A percentile compares a stretch with the other conserved stretches of the same genome.
These are phyloP conservation scores for Platanthera zijinensis DNA, from an alignment of 106 monocot genomes.

Conservation along the genomic window DNA sequence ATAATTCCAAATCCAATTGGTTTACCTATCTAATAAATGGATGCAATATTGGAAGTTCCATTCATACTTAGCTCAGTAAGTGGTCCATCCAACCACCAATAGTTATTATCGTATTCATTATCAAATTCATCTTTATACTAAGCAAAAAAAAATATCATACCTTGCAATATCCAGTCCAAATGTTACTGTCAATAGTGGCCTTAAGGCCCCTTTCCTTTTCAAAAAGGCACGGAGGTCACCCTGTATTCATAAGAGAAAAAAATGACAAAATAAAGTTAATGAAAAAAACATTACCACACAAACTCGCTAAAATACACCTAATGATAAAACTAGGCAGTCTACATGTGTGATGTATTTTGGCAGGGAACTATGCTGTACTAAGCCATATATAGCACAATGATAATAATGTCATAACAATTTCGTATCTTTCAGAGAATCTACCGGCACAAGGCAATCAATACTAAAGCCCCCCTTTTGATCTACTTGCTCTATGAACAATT, in stretches of 20 bases:
- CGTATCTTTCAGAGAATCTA: not conserved
- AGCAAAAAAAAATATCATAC: conserved; percentile 21
- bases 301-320: not conserved
- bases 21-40: not conserved
- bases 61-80: not conserved
- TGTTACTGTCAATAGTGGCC: conserved; percentile 50
- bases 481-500: not conserved
- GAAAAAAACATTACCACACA: not conserved
- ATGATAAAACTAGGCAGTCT: not conserved
- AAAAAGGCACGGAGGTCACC: conserved; percentile 72
- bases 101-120: too few relatives aligned
- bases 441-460: not conserved
- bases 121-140: not conserved
- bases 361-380: not conserved
- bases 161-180: conserved; percentile 97
- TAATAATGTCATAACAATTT: not conserved
- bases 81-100: not conserved
- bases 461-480: not conserved
- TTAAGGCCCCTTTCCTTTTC: conserved; percentile 61
- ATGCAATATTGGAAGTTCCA: conserved; percentile 1
- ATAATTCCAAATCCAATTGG: not conserved
- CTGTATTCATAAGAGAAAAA: conserved; percentile 18
- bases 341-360: not conserved
- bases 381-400: not conserved
- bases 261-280: not conserved